phyloP scores from a whole-genome alignment of 2,329 filamentous ascomycete genomes.

The Rachicladosporium sp. region DNA sequence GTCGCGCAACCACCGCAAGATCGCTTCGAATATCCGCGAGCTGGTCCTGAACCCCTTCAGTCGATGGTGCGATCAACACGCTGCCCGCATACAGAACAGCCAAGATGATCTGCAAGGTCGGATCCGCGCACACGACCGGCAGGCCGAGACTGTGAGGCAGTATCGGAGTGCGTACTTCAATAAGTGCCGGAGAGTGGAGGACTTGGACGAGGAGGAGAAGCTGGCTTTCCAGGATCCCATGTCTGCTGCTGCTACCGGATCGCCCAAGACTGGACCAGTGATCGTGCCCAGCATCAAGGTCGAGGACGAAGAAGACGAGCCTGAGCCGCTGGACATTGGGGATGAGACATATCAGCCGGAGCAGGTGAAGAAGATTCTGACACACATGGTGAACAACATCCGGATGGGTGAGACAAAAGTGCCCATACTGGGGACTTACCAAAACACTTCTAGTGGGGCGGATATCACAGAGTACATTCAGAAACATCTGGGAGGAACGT shows the following conservation, averaged over 20 bases:
- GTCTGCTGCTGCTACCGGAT: conserved; percentile 32
- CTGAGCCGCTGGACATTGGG: conserved; percentile 77
- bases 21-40: conserved; percentile 90
- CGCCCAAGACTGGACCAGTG: conserved; percentile 37
- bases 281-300: conserved; percentile 80
- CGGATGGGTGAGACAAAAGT: conserved; percentile 87
- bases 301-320: conserved; percentile 51
- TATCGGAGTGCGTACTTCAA: conserved; percentile 95
- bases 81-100: conserved; percentile 77
- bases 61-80: conserved; percentile 92
- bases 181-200: conserved; percentile 91
- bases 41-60: conserved; percentile 89
- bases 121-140: conserved; percentile 86
- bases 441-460: conserved; percentile 79
- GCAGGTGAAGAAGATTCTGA: conserved; percentile 79
- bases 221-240: conserved; percentile 84
- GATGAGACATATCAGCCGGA: conserved; percentile 77
- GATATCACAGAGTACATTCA: conserved; percentile 96
- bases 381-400: conserved; percentile 75
- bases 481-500: conserved; percentile 70
- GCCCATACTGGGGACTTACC: conserved; percentile 85
- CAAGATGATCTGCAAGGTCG: conserved; percentile 86
- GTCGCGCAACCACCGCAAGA: conserved; percentile 81
- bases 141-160: conserved; percentile 83
- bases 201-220: conserved; percentile 97